Conservation (phyloP, 1,284 basidiomycete genomes). For the Cutaneotrichosporon daszewskae region DNA sequence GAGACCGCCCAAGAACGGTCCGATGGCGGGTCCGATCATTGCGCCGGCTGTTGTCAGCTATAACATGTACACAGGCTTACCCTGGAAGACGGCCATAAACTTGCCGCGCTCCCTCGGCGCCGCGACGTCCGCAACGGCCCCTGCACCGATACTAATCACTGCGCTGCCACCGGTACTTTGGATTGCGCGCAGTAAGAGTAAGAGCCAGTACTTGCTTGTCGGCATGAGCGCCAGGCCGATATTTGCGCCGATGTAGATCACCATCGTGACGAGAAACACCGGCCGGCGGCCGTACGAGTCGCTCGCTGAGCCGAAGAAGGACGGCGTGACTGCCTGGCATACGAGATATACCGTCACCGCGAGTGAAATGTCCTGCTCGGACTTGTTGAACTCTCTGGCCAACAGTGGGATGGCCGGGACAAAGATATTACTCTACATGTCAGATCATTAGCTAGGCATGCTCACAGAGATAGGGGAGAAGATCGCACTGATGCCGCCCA, state of each 20-base stretch:
- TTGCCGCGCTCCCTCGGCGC: conserved; percentile 44
- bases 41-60: not conserved
- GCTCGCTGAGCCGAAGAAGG: conserved; percentile 39
- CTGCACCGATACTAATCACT: conserved; percentile 43
- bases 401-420: conserved; percentile 28
- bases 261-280: conserved; percentile 39
- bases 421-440: conserved; percentile 14
- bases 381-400: conserved; percentile 27
- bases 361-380: conserved; percentile 39
- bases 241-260: conserved; percentile 41
- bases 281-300: conserved; percentile 41
- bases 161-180: conserved; percentile 44
- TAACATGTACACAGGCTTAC: not conserved
- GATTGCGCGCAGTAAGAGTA: conserved; percentile 40
- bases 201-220: conserved; percentile 37
- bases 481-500: conserved; percentile 29
- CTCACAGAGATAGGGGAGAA: conserved; percentile 27
- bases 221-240: conserved; percentile 43
- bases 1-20: conserved; percentile 33
- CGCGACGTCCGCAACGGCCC: conserved; percentile 42
- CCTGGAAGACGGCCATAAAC: conserved; percentile 38
- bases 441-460: too few relatives aligned
- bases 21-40: conserved; percentile 13
- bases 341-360: conserved; percentile 44
- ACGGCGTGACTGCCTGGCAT: conserved; percentile 45